Conservation (phyloP, 1,139 yeast species). For the Saccharomyces pastorianus region DNA sequence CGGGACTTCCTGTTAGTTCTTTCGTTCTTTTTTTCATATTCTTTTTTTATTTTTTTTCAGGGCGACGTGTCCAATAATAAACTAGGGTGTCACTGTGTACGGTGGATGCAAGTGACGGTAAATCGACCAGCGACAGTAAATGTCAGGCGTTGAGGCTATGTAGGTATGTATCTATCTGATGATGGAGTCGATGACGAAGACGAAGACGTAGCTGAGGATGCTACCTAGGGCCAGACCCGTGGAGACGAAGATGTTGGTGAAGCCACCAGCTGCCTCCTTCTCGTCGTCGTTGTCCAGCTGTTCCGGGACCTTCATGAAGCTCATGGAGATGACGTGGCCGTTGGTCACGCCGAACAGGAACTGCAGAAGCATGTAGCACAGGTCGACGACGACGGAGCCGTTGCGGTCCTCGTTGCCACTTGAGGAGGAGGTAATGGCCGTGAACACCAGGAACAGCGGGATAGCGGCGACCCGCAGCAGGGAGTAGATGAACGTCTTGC, state of each 20-base stretch:
- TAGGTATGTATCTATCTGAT: background rate
- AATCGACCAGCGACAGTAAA: background rate
- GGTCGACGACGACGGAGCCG: constrained; percentile 44
- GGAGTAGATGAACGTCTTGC: constrained; percentile 43
- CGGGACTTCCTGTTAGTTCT: background rate
- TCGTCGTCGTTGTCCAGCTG: constrained; percentile 52
- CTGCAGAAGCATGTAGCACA: constrained; percentile 60
- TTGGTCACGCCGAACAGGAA: constrained; percentile 76
- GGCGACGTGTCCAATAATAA: background rate
- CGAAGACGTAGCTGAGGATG: constrained; percentile 60
- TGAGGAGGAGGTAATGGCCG: constrained; percentile 24
- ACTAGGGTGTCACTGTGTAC: background rate
- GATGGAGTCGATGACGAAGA: constrained; percentile 21
- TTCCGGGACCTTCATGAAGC: constrained; percentile 72
- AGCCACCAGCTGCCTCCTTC: constrained; percentile 90
- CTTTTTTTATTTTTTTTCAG: background rate
- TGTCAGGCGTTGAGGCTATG: background rate
- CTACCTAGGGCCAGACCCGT: constrained; percentile 74
- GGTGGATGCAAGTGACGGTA: background rate
- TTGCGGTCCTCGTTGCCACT: constrained; percentile 32
- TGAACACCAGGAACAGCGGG: constrained; percentile 64
- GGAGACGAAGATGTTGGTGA: constrained; percentile 69
- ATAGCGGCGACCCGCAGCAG: constrained; percentile 47
- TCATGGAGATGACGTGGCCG: constrained; percentile 75
- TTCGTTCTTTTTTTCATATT: background rate